Base-by-base conservation (phyloP, 2,329 filamentous ascomycete genomes). In the Fusarium circinatum region DNA sequence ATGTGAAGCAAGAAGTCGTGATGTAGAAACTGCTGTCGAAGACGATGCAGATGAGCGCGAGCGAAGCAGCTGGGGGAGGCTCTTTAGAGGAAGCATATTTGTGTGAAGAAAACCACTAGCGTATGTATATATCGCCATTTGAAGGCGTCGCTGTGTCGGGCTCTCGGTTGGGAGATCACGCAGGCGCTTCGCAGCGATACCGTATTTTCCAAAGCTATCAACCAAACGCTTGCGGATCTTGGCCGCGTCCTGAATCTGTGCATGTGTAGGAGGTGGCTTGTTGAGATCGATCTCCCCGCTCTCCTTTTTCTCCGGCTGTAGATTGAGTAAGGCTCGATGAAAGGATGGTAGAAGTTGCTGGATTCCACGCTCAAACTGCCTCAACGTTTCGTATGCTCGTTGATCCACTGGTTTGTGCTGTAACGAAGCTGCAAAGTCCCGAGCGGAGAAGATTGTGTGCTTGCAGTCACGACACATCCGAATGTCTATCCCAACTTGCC, bases 401-500 rank as follows among this genome's bases (percentile, higher is more conserved):
- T 95, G 91, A 76, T 96, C 93, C 5, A 92, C 88, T 2, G 93
- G 92, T 71, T 91, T 92, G 57, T 89, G 86, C 3, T 87, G 84
- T 8, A 94, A 82, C 15, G 94, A 93, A 14, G 90, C 89, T 30
- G 89, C 86, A 79, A 98, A 98, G 79, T 98, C 95, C 42, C 92
- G 89, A 76, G 92, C 92, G 57, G 86, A 85, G 75, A 90, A 90
- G 52, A 90, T 85, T 41, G 85, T 89, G 68, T 83, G 82, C 62
- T 87, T 94, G 85, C 96, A 99, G 64, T 97, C 94, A 78, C 92
- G 93, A 82, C 96, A 99, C 89, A 99, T 96, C 47, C 96, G 91
- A 22, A 99, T 86, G 79, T 98, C 94, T 48, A 98, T 83, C 61
- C 89, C 91, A 47, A 97, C 81, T 70, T 91, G 88, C 20, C 84